phyloP scores from a whole-genome alignment of 1,139 yeast species.

The Yamadazyma blattariae region DNA sequence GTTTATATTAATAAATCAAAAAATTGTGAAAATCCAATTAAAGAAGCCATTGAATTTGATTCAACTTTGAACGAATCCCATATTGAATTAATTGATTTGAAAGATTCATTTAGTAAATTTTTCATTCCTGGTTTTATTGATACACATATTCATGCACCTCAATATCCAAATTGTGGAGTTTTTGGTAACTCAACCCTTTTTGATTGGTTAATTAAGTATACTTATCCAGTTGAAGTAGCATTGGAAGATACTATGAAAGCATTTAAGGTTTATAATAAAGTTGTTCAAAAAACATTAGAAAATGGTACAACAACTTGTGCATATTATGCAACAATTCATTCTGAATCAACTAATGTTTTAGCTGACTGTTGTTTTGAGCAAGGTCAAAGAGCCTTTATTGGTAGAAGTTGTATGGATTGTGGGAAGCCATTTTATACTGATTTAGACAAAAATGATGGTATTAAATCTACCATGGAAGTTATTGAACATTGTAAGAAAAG shows the following conservation, averaged over 20 bases:
- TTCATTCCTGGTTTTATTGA: constrained; percentile 92
- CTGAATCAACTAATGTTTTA: constrained; percentile 67
- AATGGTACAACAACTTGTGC: constrained; percentile 92
- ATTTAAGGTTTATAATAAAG: constrained; percentile 55
- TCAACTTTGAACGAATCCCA: not conserved
- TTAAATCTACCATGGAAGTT: constrained; percentile 54
- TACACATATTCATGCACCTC: constrained; percentile 96
- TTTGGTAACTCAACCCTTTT: constrained; percentile 82
- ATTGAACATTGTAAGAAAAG: constrained; percentile 50
- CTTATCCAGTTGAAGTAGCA: constrained; percentile 78
- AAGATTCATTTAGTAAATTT: constrained; percentile 37
- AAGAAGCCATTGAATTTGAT: not conserved
- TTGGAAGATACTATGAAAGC: constrained; percentile 52
- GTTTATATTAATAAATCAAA: constrained; percentile 20
- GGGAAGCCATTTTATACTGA: constrained; percentile 65
- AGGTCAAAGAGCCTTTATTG: constrained; percentile 89
- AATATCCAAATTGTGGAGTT: constrained; percentile 90
- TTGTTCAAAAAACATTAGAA: constrained; percentile 61
- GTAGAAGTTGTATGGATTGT: constrained; percentile 87
- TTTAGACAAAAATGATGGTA: constrained; percentile 61
- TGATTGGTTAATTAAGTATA: constrained; percentile 84
- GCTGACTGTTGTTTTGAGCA: constrained; percentile 63
- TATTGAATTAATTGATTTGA: constrained; percentile 9
- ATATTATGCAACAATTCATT: constrained; percentile 86
- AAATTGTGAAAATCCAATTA: not conserved